These are phyloP conservation scores for Peronospora belbahrii DNA, from an alignment of 352 stramenopile species.

Conservation along the genomic window DNA sequence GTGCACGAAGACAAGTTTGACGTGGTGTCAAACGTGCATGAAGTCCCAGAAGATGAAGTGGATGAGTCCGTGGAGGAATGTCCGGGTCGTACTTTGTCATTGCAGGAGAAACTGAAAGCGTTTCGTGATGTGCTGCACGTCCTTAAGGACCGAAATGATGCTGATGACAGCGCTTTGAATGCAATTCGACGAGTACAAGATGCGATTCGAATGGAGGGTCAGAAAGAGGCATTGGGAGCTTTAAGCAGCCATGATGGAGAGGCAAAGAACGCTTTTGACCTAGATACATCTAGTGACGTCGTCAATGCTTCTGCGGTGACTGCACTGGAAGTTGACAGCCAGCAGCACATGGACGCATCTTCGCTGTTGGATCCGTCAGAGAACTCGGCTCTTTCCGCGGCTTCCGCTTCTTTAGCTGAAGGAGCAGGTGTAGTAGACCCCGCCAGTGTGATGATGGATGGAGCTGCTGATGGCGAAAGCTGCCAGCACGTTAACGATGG, in stretches of 20 bases:
- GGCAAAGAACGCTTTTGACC: constrained; percentile 19
- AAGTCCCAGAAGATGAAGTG: constrained; percentile 62
- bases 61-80: constrained; percentile 44
- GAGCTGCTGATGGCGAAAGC: constrained; percentile 9
- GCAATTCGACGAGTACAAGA: constrained; percentile 58
- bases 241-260: constrained; percentile 11
- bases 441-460: constrained; percentile 22
- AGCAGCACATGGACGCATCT: constrained; percentile 33
- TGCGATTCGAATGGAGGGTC: constrained; percentile 44
- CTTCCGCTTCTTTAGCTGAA: constrained; percentile 32
- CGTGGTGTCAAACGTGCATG: constrained; percentile 51
- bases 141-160: constrained; percentile 61
- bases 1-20: constrained; percentile 84
- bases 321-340: constrained; percentile 21
- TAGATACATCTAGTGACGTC: constrained; percentile 6
- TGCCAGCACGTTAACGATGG: constrained; percentile 16
- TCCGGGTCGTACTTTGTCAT: constrained; percentile 32
- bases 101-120: constrained; percentile 74
- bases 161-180: constrained; percentile 45
- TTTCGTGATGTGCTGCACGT: constrained; percentile 74
- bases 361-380: constrained; percentile 31
- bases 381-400: constrained; percentile 29
- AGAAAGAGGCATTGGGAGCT: constrained; percentile 21
- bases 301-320: constrained; percentile 13
- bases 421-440: constrained; percentile 23